These are phyloP conservation scores for Phytopythium vexans DNA, from an alignment of 352 stramenopile genomes.

Conservation along the genomic window DNA sequence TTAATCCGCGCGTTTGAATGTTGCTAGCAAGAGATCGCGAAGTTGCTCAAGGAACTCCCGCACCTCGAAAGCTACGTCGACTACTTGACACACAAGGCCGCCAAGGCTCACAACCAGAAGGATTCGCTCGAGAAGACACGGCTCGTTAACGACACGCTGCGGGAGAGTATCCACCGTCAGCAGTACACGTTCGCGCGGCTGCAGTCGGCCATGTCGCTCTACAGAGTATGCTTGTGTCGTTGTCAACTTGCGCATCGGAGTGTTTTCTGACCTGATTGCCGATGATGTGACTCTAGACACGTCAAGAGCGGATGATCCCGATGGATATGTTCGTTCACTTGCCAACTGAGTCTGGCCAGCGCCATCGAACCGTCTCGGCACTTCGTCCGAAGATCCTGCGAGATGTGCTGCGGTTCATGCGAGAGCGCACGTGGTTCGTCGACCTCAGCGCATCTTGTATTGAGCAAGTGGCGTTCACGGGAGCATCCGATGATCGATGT, in stretches of 20 bases:
- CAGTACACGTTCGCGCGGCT: conserved; percentile 19
- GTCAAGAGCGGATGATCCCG: conserved; percentile 22
- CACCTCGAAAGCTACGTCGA: conserved; percentile 26
- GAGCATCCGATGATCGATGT: conserved; percentile 14
- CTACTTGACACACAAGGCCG: conserved; percentile 28
- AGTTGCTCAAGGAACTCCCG: conserved; percentile 16
- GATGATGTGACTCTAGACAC: conserved; percentile 3
- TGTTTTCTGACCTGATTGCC: neutral
- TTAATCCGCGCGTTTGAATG: neutral
- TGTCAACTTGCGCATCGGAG: neutral
- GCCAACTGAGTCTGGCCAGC: conserved; percentile 6
- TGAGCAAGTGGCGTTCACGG: conserved; percentile 1
- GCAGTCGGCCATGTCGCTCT: conserved; percentile 22
- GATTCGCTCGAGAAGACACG: conserved; percentile 29
- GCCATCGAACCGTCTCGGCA: conserved; percentile 9
- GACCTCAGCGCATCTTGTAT: conserved; percentile 15
- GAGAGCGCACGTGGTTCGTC: conserved; percentile 19
- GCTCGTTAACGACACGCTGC: conserved; percentile 27
- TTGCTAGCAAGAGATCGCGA: conserved; percentile 13
- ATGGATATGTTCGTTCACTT: conserved; percentile 27
- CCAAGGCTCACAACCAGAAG: conserved; percentile 24
- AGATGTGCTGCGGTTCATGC: conserved; percentile 22
- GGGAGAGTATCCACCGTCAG: conserved; percentile 14
- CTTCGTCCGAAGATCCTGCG: conserved; percentile 13
- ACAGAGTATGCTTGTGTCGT: conserved; percentile 6